phyloP scores from a whole-genome alignment of 257 asterid species.

The Nicotiana benthamiana region DNA sequence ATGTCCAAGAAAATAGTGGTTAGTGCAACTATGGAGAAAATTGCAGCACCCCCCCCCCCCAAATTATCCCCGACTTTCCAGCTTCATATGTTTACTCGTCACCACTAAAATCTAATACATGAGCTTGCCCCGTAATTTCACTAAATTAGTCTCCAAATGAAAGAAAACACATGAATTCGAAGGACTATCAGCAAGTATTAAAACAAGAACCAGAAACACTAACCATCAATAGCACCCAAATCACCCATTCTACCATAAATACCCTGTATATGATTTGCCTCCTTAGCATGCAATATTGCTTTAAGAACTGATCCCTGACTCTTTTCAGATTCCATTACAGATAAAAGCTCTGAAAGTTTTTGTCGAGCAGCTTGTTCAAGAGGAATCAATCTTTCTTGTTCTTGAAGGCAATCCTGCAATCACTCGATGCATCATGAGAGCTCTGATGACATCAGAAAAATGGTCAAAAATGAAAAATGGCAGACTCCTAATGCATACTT shows the following conservation, averaged over 20 bases:
- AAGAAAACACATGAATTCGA: not conserved
- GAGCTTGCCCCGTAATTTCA: not conserved
- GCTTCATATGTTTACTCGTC: not conserved
- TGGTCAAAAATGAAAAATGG: not conserved
- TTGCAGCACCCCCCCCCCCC: not conserved
- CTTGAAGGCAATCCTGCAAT: conserved; percentile 51
- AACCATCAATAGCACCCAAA: conserved; percentile 95
- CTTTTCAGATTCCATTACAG: conserved; percentile 78
- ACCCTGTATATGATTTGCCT: conserved; percentile 65
- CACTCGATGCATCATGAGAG: not conserved
- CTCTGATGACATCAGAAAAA: not conserved
- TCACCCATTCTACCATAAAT: conserved; percentile 96
- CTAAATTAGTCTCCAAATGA: not conserved
- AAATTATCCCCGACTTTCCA: not conserved
- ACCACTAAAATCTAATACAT: not conserved
- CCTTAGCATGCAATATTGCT: conserved; percentile 84
- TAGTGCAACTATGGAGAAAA: not conserved
- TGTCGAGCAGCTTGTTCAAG: conserved; percentile 84
- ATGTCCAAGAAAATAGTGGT: not conserved
- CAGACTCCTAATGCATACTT: conserved; percentile 32
- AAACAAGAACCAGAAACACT: conserved; percentile 7
- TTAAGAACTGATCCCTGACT: conserved; percentile 80
- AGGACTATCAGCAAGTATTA: not conserved
- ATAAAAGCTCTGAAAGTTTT: conserved; percentile 72
- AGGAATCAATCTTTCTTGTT: conserved; percentile 63